phyloP scores from a whole-genome alignment of 2,329 filamentous ascomycete genomes.

The Aspergillus latus region DNA sequence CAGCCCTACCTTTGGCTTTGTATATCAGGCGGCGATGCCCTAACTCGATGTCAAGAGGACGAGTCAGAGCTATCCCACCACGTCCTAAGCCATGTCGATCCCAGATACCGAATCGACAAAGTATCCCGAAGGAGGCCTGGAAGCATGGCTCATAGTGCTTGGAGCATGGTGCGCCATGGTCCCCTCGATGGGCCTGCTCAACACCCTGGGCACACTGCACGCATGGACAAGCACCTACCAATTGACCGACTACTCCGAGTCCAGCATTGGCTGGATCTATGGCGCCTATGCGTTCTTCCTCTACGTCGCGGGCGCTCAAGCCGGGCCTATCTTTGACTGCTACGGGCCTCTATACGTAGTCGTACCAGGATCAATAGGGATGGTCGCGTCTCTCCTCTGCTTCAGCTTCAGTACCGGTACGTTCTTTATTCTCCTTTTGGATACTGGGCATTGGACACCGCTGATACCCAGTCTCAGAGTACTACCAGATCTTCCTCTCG shows the following conservation, averaged over 20 bases:
- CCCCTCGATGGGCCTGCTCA: slow-evolving; percentile 43
- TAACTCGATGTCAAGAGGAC: not conserved
- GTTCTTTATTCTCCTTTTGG: not conserved
- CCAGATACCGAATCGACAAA: not conserved
- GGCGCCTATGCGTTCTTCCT: slow-evolving; percentile 43
- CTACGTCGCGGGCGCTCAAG: slow-evolving; percentile 33
- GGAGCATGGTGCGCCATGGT: slow-evolving; percentile 42
- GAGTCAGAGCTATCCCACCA: not conserved
- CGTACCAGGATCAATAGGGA: slow-evolving; percentile 21
- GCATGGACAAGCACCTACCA: slow-evolving; percentile 41
- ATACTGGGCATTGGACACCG: not conserved
- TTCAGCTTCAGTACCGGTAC: slow-evolving; percentile 29
- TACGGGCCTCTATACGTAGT: slow-evolving; percentile 17
- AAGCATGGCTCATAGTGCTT: slow-evolving; percentile 46
- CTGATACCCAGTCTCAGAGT: slow-evolving; percentile 28
- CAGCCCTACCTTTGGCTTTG: not conserved
- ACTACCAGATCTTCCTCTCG: slow-evolving; percentile 40
- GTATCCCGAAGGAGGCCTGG: slow-evolving; percentile 43
- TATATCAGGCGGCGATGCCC: not conserved
- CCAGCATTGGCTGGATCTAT: slow-evolving; percentile 45
- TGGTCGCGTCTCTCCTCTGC: slow-evolving; percentile 30
- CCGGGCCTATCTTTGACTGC: slow-evolving; percentile 21
- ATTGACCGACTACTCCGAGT: slow-evolving; percentile 34
- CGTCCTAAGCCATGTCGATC: not conserved
- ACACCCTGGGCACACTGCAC: slow-evolving; percentile 41